A percentile compares a stretch with the other conserved stretches of the same genome.
Evolutionary conservation across 768 basidiomycete species (phyloP).

Genomic region (button mushroom (Agaricus bisporus)): DNA sequence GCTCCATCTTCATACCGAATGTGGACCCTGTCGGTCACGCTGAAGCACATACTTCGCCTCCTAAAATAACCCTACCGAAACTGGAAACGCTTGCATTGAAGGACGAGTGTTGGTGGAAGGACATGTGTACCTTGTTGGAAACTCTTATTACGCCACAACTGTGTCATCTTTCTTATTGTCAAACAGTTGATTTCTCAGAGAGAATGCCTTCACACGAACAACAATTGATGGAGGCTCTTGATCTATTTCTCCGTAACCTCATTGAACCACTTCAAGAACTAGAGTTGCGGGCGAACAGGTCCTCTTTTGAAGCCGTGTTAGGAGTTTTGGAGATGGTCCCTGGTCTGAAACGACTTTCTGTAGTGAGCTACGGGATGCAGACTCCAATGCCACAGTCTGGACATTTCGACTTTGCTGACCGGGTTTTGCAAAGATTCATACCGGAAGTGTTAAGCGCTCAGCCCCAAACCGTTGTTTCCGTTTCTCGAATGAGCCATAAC

Average conservation of each 20-base stretch:
- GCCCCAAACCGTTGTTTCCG: background rate
- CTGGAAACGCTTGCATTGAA: background rate
- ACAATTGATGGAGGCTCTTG: background rate
- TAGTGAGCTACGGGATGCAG: background rate
- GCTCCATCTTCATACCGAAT: background rate
- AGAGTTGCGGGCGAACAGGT: background rate
- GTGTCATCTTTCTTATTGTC: background rate
- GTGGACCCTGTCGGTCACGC: background rate
- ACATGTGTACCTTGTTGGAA: background rate
- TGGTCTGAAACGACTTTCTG: conserved; percentile 1
- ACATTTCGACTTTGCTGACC: background rate
- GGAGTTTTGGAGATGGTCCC: conserved; percentile 1
- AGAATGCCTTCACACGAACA: background rate
- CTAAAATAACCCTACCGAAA: background rate
- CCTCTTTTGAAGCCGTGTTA: background rate
- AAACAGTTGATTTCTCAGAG: background rate
- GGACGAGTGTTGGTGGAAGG: background rate
- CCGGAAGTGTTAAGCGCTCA: background rate
- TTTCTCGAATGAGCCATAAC: background rate
- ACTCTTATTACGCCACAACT: background rate
- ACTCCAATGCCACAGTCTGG: background rate
- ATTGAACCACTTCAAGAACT: background rate
- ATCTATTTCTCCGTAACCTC: background rate
- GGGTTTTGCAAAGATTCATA: background rate
- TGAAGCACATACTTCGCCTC: background rate